Evolutionary conservation across 2,329 filamentous ascomycete species (phyloP).

Genomic region (Pseudogymnoascus pannorum): DNA sequence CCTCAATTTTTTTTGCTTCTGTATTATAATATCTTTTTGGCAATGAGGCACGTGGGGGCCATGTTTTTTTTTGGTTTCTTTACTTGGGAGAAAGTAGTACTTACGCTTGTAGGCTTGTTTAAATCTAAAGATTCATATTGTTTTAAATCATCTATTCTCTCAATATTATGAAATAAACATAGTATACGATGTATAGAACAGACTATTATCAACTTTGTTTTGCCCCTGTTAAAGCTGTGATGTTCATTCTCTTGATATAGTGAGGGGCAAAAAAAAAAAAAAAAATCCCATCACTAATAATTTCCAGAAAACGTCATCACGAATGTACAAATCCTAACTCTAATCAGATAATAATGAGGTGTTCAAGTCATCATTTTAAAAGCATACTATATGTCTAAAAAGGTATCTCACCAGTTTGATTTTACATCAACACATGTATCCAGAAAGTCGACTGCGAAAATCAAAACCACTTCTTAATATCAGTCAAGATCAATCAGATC

Average conservation of each 20-base stretch:
- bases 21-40: no score
- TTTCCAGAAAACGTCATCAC: neutral
- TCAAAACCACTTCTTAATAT: neutral
- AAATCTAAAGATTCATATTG: neutral
- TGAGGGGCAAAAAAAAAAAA: neutral
- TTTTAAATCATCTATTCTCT: neutral
- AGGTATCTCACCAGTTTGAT: neutral
- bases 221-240: neutral
- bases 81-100: no score
- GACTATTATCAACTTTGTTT: neutral
- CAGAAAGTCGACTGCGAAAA: no score
- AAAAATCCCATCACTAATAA: no score
- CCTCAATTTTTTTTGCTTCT: slow-evolving; percentile 4
- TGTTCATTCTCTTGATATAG: neutral
- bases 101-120: neutral
- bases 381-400: neutral
- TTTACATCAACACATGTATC: neutral
- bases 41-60: neutral
- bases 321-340: neutral
- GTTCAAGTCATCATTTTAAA: neutral
- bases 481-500: neutral
- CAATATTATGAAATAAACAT: neutral
- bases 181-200: neutral
- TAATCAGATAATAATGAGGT: no score
- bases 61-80: neutral